Conservation (phyloP, 83 land plant species). For the Picea engelmannii region DNA sequence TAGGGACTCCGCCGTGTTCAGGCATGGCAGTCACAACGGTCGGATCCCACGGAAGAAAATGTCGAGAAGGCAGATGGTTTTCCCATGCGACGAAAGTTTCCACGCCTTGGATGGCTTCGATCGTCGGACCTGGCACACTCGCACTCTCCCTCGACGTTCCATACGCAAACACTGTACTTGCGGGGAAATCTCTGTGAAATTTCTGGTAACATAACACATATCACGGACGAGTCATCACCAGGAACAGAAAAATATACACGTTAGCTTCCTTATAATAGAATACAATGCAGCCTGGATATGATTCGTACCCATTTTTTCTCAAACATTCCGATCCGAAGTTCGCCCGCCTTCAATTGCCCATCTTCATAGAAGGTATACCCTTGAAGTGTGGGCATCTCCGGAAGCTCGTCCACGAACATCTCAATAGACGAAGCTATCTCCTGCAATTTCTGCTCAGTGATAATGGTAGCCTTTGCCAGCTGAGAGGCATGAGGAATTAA, state of each 20-base stretch:
- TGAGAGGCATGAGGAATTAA: too few relatives aligned
- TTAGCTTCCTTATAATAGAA: too few relatives aligned
- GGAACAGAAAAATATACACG: too few relatives aligned
- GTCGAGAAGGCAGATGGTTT: slow-evolving; percentile 71
- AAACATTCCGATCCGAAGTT: slow-evolving; percentile 61
- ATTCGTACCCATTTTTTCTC: slow-evolving; percentile 38
- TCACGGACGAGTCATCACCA: too few relatives aligned
- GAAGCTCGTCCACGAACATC: slow-evolving; percentile 70
- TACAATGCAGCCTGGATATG: too few relatives aligned
- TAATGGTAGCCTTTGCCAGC: too few relatives aligned
- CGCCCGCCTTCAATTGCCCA: slow-evolving; percentile 31
- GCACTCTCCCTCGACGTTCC: slow-evolving; percentile 52
- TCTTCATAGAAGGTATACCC: slow-evolving; percentile 18
- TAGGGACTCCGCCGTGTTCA: slow-evolving; percentile 51
- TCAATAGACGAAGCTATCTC: too few relatives aligned
- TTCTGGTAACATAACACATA: neutral
- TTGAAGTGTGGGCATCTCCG: slow-evolving; percentile 53
- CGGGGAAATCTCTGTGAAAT: slow-evolving; percentile 44
- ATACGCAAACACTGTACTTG: slow-evolving; percentile 73
- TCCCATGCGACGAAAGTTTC: slow-evolving; percentile 59
- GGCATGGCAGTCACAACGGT: slow-evolving; percentile 57
- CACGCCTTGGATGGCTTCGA: slow-evolving; percentile 66
- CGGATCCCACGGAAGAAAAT: slow-evolving; percentile 73
- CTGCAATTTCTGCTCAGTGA: too few relatives aligned
- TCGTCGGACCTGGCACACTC: slow-evolving; percentile 86